Conservation (phyloP, 441 rosid species). For the Theobroma grandiflorum region DNA sequence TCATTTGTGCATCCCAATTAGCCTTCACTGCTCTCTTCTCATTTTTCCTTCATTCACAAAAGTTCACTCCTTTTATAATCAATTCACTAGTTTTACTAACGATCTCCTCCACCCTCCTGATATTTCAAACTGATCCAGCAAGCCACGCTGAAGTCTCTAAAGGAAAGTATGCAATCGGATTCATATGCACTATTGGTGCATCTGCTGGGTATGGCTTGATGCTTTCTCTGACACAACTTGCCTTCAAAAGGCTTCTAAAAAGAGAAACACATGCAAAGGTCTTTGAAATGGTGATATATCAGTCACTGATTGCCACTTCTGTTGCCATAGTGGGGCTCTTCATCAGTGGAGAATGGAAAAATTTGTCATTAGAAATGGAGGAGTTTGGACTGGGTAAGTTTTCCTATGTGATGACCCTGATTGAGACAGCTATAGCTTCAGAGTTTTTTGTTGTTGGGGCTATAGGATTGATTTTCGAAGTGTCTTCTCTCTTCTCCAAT, state of each 20-base stretch:
- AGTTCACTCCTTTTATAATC: slow-evolving; percentile 49
- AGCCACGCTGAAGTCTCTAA: slow-evolving; percentile 32
- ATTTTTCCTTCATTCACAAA: slow-evolving; percentile 47
- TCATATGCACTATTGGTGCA: slow-evolving; percentile 45
- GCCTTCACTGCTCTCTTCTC: slow-evolving; percentile 61
- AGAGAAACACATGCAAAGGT: slow-evolving; percentile 37
- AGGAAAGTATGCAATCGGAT: slow-evolving; percentile 39
- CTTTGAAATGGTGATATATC: slow-evolving; percentile 45
- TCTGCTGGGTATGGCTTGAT: slow-evolving; percentile 42
- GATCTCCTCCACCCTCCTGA: slow-evolving; percentile 48
- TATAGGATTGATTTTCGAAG: slow-evolving; percentile 61
- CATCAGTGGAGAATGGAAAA: slow-evolving; percentile 60
- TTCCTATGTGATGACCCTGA: slow-evolving; percentile 49
- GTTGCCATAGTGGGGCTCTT: slow-evolving; percentile 56
- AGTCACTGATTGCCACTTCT: slow-evolving; percentile 45
- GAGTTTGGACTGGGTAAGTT: slow-evolving; percentile 46
- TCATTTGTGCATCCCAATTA: slow-evolving; percentile 52
- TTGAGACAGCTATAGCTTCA: slow-evolving; percentile 48
- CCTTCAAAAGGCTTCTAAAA: slow-evolving; percentile 43
- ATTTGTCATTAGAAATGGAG: slow-evolving; percentile 41
- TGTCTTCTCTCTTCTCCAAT: slow-evolving; percentile 70
- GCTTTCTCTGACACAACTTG: slow-evolving; percentile 44
- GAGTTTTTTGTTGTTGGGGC: slow-evolving; percentile 42
- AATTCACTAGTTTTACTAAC: slow-evolving; percentile 54
- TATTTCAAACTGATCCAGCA: slow-evolving; percentile 36